phyloP scores from a whole-genome alignment of 225 moss, liverwort and hornwort genomes.

The Asterella californica region DNA sequence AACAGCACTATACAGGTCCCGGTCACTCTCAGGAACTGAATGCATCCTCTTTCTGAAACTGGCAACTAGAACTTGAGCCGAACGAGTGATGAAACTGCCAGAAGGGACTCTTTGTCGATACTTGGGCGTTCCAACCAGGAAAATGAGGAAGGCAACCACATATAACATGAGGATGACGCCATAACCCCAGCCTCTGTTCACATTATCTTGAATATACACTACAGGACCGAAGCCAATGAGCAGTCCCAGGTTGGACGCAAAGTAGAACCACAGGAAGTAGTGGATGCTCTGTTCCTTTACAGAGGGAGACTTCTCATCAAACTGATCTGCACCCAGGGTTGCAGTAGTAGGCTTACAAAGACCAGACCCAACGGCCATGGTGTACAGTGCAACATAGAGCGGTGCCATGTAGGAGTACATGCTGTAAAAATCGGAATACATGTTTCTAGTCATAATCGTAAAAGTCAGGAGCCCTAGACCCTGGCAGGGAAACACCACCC shows the following conservation, averaged over 20 bases:
- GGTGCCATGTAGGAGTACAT: neutral
- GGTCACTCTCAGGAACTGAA: neutral
- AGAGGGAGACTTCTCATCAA: slow-evolving; percentile 20
- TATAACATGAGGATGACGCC: slow-evolving; percentile 7
- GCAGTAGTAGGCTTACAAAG: neutral
- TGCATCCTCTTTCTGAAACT: neutral
- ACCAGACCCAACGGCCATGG: slow-evolving; percentile 23
- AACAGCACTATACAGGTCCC: neutral
- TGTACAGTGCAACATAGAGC: slow-evolving; percentile 21
- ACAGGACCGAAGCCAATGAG: slow-evolving; percentile 7
- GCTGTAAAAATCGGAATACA: slow-evolving; percentile 4
- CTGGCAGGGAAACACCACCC: neutral
- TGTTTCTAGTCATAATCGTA: slow-evolving; percentile 7
- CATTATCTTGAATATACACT: slow-evolving; percentile 16
- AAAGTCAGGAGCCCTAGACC: slow-evolving; percentile 12
- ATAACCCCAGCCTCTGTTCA: slow-evolving; percentile 29
- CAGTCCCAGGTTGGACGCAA: neutral
- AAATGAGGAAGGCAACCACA: neutral
- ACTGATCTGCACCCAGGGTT: slow-evolving; percentile 31
- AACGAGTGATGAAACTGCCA: slow-evolving; percentile 28
- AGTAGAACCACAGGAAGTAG: slow-evolving; percentile 26
- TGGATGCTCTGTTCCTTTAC: slow-evolving; percentile 21
- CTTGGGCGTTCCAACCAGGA: slow-evolving; percentile 14
- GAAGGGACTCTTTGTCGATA: slow-evolving; percentile 8
- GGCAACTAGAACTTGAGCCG: slow-evolving; percentile 10